Base-by-base conservation (phyloP, 495 filamentous ascomycete genomes). In the Aspergillus biplanus region DNA sequence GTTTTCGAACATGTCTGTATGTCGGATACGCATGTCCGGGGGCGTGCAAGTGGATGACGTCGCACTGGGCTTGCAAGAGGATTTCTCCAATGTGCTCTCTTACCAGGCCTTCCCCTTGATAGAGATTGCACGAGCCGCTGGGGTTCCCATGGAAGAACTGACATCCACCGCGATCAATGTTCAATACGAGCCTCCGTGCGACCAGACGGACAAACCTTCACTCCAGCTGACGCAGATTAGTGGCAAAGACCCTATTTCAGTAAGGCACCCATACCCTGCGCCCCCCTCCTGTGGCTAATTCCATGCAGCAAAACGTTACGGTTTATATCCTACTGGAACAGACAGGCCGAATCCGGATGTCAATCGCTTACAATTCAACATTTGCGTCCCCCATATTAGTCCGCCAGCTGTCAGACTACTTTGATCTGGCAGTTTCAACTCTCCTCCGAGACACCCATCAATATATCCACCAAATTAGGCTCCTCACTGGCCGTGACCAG, bases 1-100 rank as follows among this genome's bases (percentile, higher is more conserved):
- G 42, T 77, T 77, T 60, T 69, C 75, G 37, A 73, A 71, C 16
- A 76, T 76, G 73, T 64, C 74, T 13, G 67, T 76, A 13, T 79
- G 76, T 60, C 73, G 73, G 27, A 53, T 74, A 27, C 68, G 66
- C 52, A 57, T 73, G 33, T 44, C 60, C 7, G 58, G 62, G 42
- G 62, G 68, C 16, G 53, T 68, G 5, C 27, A 21, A 15, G 46
- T 75, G 11, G 56, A 58, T 18, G 59, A 67, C 9, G 62, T 74
- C 37, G 66, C 76, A 16, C 39, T 65, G 13, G 56, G 64, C n/a
- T 61, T 75, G 8, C 75, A 75, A 33, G 66, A 73, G 11, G 68
- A 77, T 32, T 77, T 76, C 47, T 59, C 73, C 7, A 55, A 75
- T 33, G 74, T 71, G 62, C 63, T 75, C 15, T 56, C 63, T 7